Conservation (phyloP, 352 stramenopile genomes). For the Phytophthora parvispora region DNA sequence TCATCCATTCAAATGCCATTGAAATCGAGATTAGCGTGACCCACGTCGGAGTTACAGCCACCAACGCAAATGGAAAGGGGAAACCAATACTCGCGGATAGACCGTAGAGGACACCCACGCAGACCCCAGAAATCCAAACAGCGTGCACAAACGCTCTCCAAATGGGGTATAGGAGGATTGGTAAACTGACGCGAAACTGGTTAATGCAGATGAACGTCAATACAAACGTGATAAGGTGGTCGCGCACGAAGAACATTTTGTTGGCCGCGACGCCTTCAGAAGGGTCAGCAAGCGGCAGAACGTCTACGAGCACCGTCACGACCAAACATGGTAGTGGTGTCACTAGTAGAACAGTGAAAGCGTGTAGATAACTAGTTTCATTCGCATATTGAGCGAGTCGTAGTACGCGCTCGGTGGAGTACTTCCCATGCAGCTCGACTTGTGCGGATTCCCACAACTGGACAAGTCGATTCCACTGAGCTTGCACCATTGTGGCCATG, state of each 20-base stretch:
- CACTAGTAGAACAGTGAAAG: not conserved
- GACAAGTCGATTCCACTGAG: not conserved
- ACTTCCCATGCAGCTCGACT: not conserved
- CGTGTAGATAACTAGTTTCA: not conserved
- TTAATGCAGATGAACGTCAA: not conserved
- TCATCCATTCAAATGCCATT: constrained; percentile 2
- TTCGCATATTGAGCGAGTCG: not conserved
- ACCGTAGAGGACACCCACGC: not conserved
- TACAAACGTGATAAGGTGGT: not conserved
- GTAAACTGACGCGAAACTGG: not conserved
- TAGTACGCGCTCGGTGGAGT: not conserved
- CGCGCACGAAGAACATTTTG: constrained; percentile 2
- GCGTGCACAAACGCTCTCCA: not conserved
- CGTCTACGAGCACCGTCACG: not conserved
- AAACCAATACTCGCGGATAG: constrained; percentile 1
- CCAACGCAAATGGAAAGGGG: constrained; percentile 15
- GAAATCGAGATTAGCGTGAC: constrained; percentile 1
- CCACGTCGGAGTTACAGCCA: constrained; percentile 8
- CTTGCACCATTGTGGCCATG: not conserved
- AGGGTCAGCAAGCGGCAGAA: constrained; percentile 7
- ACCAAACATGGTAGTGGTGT: constrained; percentile 8
- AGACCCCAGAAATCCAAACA: not conserved
- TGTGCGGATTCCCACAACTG: not conserved
- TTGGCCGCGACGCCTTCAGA: not conserved
- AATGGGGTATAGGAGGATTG: not conserved